These are phyloP conservation scores for Neonothopanus nambi DNA, from an alignment of 1,284 basidiomycete genomes.

Conservation along the genomic window DNA sequence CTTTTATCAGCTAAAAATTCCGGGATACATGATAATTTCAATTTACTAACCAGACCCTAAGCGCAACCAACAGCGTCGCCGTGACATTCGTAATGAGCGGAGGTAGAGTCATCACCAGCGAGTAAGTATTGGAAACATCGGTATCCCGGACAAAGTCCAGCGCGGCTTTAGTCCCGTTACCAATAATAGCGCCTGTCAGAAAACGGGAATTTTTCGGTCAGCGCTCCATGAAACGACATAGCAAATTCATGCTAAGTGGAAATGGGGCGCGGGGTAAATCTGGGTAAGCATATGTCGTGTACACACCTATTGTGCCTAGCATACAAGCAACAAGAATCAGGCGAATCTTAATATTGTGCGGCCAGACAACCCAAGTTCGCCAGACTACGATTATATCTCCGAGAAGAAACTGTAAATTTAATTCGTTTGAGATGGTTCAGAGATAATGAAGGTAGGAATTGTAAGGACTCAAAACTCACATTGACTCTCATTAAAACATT, in stretches of 20 bases:
- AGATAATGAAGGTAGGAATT: neutral
- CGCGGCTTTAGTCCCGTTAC: slow-evolving; percentile 9
- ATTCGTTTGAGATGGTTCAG: neutral
- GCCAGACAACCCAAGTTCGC: slow-evolving; percentile 13
- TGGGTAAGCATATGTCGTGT: too few relatives aligned
- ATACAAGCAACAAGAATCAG: slow-evolving; percentile 8
- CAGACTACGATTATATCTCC: slow-evolving; percentile 13
- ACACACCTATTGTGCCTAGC: slow-evolving; percentile 13
- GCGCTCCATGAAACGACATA: neutral
- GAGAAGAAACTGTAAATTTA: slow-evolving; percentile 10
- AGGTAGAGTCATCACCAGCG: slow-evolving; percentile 12
- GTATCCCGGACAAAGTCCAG: slow-evolving; percentile 9
- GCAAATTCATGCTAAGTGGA: too few relatives aligned
- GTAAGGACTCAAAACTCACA: slow-evolving; percentile 1
- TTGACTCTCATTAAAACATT: slow-evolving; percentile 12
- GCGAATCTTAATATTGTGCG: neutral
- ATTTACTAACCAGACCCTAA: slow-evolving; percentile 11
- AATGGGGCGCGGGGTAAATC: too few relatives aligned
- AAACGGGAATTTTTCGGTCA: neutral
- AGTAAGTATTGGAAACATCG: slow-evolving; percentile 2
- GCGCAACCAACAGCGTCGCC: slow-evolving; percentile 6
- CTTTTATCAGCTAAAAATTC: too few relatives aligned
- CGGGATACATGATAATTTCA: too few relatives aligned
- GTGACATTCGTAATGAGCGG: slow-evolving; percentile 12
- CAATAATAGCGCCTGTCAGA: slow-evolving; percentile 7